Conservation (phyloP, 2,329 filamentous ascomycete species). For the Hortaea werneckii region DNA sequence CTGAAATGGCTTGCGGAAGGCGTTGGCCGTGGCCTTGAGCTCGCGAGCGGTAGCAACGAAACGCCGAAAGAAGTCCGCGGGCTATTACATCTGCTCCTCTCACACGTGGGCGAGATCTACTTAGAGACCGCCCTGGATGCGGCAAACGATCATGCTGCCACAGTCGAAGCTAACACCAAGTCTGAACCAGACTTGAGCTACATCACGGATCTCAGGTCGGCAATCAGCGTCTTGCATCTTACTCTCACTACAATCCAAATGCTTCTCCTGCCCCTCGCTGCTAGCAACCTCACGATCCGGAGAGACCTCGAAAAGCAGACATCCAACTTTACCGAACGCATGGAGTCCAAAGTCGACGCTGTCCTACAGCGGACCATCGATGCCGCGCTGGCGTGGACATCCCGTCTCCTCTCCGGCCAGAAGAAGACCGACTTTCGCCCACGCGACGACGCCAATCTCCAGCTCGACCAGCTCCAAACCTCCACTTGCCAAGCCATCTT, state of each 20-base stretch:
- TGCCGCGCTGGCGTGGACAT: constrained; percentile 66
- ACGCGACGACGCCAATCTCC: constrained; percentile 64
- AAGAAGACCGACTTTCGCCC: constrained; percentile 86
- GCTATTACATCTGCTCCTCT: constrained; percentile 71
- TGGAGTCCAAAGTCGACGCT: constrained; percentile 73
- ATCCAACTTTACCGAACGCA: constrained; percentile 59
- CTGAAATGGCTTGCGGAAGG: constrained; percentile 94
- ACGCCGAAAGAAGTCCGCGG: constrained; percentile 89
- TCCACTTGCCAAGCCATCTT: constrained; percentile 73
- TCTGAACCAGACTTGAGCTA: constrained; percentile 81
- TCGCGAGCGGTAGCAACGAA: constrained; percentile 69
- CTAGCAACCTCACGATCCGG: constrained; percentile 80
- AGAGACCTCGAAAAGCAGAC: constrained; percentile 81
- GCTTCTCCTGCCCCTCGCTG: constrained; percentile 79
- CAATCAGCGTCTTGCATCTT: constrained; percentile 81
- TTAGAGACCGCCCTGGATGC: constrained; percentile 56
- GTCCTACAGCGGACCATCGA: constrained; percentile 61
- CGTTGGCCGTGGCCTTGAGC: constrained; percentile 78
- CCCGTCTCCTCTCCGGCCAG: constrained; percentile 62
- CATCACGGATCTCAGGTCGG: constrained; percentile 65
- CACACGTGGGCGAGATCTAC: constrained; percentile 78
- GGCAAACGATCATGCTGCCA: constrained; percentile 62
- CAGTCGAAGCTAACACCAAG: constrained; percentile 64
- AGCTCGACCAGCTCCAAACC: constrained; percentile 64
- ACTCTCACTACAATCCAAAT: constrained; percentile 88